A percentile compares a stretch with the other conserved stretches of the same genome.
phyloP scores from a whole-genome alignment of 306 rosid species.

The Vigna hirtella region DNA sequence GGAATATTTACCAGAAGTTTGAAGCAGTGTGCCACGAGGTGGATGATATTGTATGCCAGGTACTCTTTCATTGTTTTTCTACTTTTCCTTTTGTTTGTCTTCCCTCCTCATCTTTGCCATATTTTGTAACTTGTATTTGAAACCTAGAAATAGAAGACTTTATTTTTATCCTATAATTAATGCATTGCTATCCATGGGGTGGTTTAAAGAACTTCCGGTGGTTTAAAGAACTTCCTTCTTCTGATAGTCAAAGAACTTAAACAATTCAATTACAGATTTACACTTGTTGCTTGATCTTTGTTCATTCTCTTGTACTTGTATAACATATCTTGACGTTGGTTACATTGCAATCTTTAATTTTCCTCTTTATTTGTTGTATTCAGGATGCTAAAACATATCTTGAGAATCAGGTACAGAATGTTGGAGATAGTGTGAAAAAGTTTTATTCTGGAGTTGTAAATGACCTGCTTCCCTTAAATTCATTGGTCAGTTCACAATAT shows the following conservation, averaged over 20 bases:
- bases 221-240: background rate
- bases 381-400: slow-evolving; percentile 84
- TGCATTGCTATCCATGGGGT: background rate
- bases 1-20: slow-evolving; percentile 75
- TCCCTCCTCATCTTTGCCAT: background rate
- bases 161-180: background rate
- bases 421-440: slow-evolving; percentile 73
- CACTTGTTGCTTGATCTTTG: slow-evolving; percentile 16
- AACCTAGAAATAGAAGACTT: background rate
- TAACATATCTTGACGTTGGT: background rate
- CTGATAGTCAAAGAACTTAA: background rate
- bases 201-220: background rate
- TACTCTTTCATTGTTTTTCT: slow-evolving; percentile 41
- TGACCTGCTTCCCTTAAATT: slow-evolving; percentile 60
- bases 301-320: slow-evolving; percentile 17
- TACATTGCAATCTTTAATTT: slow-evolving; percentile 28
- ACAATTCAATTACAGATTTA: background rate
- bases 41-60: slow-evolving; percentile 75
- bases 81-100: slow-evolving; percentile 11
- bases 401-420: slow-evolving; percentile 69
- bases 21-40: slow-evolving; percentile 89
- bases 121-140: background rate
- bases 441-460: slow-evolving; percentile 72
- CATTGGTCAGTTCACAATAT: slow-evolving; percentile 46
- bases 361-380: slow-evolving; percentile 34